Percentiles rank a stretch among this genome's conserved stretches.
These are phyloP conservation scores for Ramularia endophylla DNA, from an alignment of 2,329 filamentous ascomycete genomes.

Conservation along the genomic window DNA sequence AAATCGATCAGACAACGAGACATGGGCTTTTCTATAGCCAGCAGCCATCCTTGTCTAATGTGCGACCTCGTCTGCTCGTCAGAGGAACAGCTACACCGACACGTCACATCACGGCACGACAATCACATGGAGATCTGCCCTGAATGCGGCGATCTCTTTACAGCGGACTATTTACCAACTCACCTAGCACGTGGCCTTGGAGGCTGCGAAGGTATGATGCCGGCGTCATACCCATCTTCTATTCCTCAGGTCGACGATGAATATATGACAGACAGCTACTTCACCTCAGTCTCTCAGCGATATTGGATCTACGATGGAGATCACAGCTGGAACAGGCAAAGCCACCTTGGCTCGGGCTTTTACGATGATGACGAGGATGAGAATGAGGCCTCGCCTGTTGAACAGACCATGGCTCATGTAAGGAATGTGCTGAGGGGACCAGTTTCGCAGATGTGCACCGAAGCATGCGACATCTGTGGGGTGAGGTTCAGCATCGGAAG, in stretches of 20 bases:
- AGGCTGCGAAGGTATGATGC: constrained; percentile 19
- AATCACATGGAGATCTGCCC: constrained; percentile 17
- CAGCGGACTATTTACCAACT: constrained; percentile 12
- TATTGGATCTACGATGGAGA: constrained; percentile 21
- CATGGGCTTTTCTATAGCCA: constrained; percentile 16
- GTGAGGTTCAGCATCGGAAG: constrained; percentile 11
- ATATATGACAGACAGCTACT: constrained; percentile 1
- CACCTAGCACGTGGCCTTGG: constrained; percentile 18
- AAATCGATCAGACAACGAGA: constrained; percentile 6
- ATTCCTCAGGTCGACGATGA: constrained; percentile 11
- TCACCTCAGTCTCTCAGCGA: constrained; percentile 12
- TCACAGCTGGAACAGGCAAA: constrained; percentile 10
- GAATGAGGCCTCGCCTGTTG: constrained; percentile 5
- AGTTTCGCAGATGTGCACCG: constrained; percentile 2
- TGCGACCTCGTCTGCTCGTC: constrained; percentile 17
- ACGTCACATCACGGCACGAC: constrained; percentile 13
- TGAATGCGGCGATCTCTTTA: constrained; percentile 17
- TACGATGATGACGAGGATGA: constrained; percentile 2
- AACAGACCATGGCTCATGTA: constrained; percentile 16
- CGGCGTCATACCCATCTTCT: constrained; percentile 3
- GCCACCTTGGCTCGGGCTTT: constrained; percentile 4
- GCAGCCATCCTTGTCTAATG: constrained; percentile 14
- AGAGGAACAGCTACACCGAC: constrained; percentile 6
- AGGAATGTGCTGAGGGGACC: constrained; percentile 14
- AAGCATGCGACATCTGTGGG: constrained; percentile 18